Evolutionary conservation across 176 grass and related monocot species (phyloP).

Genomic region (Tillandsia leiboldiana): DNA sequence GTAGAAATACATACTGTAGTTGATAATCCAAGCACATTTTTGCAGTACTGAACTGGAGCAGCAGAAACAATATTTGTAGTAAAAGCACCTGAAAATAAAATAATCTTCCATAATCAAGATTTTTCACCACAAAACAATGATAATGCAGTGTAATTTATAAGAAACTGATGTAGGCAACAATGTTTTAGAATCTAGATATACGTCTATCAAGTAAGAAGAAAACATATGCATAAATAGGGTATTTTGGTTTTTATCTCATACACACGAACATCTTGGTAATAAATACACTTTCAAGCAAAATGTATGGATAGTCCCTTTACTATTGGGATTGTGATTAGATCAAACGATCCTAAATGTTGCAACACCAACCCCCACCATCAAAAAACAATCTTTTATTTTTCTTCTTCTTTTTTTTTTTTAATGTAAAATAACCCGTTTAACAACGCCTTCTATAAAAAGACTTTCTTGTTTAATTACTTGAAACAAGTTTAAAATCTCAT

Average conservation of each 20-base stretch:
- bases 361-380: too few relatives aligned
- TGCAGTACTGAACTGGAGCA: conserved; percentile 86
- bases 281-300: too few relatives aligned
- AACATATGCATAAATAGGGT: not conserved
- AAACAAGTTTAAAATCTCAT: too few relatives aligned
- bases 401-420: too few relatives aligned
- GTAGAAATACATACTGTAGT: conserved; percentile 37
- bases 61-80: conserved; percentile 89
- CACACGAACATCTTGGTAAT: not conserved
- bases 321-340: not conserved
- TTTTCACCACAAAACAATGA: not conserved
- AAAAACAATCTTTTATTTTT: too few relatives aligned
- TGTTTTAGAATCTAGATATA: not conserved
- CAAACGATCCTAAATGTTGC: not conserved
- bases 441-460: too few relatives aligned
- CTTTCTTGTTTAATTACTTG: too few relatives aligned
- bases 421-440: too few relatives aligned
- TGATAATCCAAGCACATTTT: conserved; percentile 39
- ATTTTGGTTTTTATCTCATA: not conserved
- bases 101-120: not conserved
- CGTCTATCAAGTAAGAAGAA: conserved; percentile 4
- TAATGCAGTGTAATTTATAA: not conserved
- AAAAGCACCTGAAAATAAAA: conserved; percentile 58
- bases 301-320: too few relatives aligned
- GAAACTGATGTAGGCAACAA: too few relatives aligned